Percentiles rank a stretch among this genome's conserved stretches.
Conservation (phyloP, 148 eudicot genomes). For the Fagopyrum esculentum region DNA sequence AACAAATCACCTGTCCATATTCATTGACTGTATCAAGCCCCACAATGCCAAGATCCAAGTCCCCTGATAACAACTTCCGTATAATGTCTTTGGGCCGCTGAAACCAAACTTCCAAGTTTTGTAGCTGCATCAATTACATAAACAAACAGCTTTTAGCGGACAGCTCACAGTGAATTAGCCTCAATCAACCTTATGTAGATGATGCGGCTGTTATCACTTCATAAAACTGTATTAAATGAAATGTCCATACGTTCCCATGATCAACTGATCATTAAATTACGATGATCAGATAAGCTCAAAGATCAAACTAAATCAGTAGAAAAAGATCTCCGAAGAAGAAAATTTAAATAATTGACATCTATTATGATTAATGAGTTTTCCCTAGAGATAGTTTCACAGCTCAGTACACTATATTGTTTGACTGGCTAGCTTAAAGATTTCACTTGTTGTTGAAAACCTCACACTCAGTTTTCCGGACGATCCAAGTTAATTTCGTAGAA, state of each 20-base stretch:
- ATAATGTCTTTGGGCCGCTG: slow-evolving; percentile 94
- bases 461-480: neutral
- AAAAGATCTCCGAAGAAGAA: too few species aligned
- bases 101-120: slow-evolving; percentile 91
- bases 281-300: neutral
- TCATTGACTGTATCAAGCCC: slow-evolving; percentile 81
- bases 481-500: too few species aligned
- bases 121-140: slow-evolving; percentile 39
- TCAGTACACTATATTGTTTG: neutral
- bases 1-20: slow-evolving; percentile 60
- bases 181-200: neutral
- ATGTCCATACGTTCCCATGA: too few species aligned
- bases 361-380: neutral
- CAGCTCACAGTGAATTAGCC: too few species aligned
- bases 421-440: neutral
- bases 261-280: too few species aligned
- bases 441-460: neutral
- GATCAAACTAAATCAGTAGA: neutral
- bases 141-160: too few species aligned
- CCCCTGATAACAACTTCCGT: slow-evolving; percentile 87
- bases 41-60: slow-evolving; percentile 90
- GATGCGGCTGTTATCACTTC: neutral
- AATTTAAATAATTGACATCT: neutral
- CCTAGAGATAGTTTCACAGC: neutral
- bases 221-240: neutral